These are phyloP conservation scores for Botrytis pseudocinerea DNA, from an alignment of 2,329 filamentous ascomycete genomes.

Conservation along the genomic window DNA sequence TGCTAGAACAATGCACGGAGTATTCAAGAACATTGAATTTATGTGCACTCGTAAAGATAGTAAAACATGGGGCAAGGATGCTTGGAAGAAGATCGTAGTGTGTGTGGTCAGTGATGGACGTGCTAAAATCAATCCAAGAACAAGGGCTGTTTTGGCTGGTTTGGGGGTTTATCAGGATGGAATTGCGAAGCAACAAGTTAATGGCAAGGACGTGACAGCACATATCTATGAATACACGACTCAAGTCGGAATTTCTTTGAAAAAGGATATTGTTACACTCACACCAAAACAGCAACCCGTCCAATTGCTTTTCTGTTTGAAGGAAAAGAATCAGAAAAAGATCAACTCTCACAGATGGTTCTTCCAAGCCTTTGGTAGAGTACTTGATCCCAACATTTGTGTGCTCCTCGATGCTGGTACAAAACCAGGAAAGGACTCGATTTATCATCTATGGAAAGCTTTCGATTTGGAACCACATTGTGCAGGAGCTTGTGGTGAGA, in stretches of 20 bases:
- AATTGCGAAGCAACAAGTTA: conserved; percentile 98
- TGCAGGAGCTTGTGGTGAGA: conserved; percentile 94
- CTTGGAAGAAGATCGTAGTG: conserved; percentile 99
- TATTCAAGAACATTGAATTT: conserved; percentile 97
- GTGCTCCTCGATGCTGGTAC: conserved; percentile 97
- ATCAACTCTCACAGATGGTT: conserved; percentile 99
- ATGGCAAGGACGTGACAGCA: conserved; percentile 89
- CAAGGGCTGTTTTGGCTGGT: conserved; percentile 88
- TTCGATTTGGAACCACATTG: conserved; percentile 98
- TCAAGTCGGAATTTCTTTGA: conserved; percentile 97
- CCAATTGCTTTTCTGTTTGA: conserved; percentile 97
- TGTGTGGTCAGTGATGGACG: conserved; percentile 95
- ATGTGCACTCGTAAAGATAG: conserved; percentile 93
- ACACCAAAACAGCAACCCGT: conserved; percentile 98
- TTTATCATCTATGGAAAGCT: conserved; percentile 98
- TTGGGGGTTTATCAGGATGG: conserved; percentile 98
- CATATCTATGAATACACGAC: conserved; percentile 99
- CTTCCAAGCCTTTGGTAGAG: conserved; percentile 94
- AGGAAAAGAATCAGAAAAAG: conserved; percentile 97
- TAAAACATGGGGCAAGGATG: conserved; percentile 92
- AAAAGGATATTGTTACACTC: conserved; percentile 95
- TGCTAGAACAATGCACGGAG: conserved; percentile 95
- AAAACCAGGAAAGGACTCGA: conserved; percentile 79
- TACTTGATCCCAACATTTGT: conserved; percentile 93
- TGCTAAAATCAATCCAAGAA: conserved; percentile 88